Evolutionary conservation across 2,329 filamentous ascomycete genomes (phyloP).

Genomic region (Colletotrichum sp.): DNA sequence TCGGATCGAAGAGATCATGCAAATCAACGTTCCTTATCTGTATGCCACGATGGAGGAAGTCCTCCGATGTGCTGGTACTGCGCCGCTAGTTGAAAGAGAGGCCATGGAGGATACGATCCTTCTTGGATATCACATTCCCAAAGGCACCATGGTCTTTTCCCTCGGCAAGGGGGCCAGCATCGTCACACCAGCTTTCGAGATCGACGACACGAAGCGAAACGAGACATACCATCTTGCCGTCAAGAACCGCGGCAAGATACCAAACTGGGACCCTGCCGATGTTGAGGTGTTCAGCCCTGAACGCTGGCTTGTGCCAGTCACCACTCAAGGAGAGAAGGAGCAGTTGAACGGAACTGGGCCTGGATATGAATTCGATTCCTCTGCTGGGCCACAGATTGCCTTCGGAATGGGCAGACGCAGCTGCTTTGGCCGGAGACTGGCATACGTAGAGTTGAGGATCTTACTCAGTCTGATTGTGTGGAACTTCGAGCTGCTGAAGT

Average conservation of each 20-base stretch:
- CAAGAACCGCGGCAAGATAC: slow-evolving; percentile 21
- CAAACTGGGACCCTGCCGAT: background rate
- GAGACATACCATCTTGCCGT: slow-evolving; percentile 4
- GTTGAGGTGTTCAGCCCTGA: background rate
- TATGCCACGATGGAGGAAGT: slow-evolving; percentile 33
- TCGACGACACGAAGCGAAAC: slow-evolving; percentile 31
- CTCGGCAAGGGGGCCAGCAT: slow-evolving; percentile 30
- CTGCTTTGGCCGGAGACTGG: slow-evolving; percentile 42
- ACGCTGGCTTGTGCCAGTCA: background rate
- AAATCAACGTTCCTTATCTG: slow-evolving; percentile 27
- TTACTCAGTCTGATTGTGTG: slow-evolving; percentile 39
- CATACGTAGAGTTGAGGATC: slow-evolving; percentile 37
- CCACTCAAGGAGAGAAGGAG: background rate
- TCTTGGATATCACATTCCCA: slow-evolving; percentile 28
- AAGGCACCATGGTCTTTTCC: slow-evolving; percentile 30
- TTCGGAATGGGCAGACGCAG: slow-evolving; percentile 40
- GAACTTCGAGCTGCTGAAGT: slow-evolving; percentile 32
- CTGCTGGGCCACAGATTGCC: slow-evolving; percentile 36
- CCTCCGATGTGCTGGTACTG: slow-evolving; percentile 27
- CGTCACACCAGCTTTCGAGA: slow-evolving; percentile 25
- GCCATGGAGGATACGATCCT: slow-evolving; percentile 27
- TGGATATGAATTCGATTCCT: slow-evolving; percentile 34
- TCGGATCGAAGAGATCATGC: slow-evolving; percentile 23
- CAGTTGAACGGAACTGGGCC: background rate
- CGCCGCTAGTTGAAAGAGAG: slow-evolving; percentile 25